These are phyloP conservation scores for Fusarium aywerte DNA, from an alignment of 2,329 filamentous ascomycete genomes.

Conservation along the genomic window DNA sequence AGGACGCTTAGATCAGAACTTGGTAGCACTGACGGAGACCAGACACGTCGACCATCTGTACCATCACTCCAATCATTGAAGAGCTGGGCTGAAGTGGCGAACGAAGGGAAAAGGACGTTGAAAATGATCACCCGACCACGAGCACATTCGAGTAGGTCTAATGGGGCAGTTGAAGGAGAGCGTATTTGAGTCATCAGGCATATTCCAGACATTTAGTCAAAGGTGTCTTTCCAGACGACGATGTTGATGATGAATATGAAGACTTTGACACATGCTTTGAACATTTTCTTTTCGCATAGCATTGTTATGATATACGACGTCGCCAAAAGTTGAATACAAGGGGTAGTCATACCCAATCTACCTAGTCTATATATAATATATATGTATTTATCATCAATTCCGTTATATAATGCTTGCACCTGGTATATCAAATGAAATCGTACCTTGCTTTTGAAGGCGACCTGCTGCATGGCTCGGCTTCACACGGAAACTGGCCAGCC, in stretches of 20 bases:
- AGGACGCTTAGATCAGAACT: conserved; percentile 39
- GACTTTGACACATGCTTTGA: not conserved
- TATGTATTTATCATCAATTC: conserved; percentile 11
- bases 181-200: not conserved
- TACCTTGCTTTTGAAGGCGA: not conserved
- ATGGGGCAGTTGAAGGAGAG: conserved; percentile 19
- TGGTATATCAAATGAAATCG: conserved; percentile 15
- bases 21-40: conserved; percentile 32
- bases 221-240: not conserved
- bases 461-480: not conserved
- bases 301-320: conserved; percentile 3
- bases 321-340: conserved; percentile 26
- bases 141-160: conserved; percentile 35
- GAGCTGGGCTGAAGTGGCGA: conserved; percentile 57
- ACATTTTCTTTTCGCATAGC: conserved; percentile 19
- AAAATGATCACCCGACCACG: conserved; percentile 30
- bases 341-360: not conserved
- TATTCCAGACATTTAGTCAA: not conserved
- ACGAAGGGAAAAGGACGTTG: conserved; percentile 36
- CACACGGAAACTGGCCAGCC: not conserved
- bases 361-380: not conserved
- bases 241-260: conserved; percentile 5
- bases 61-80: conserved; percentile 51
- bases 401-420: not conserved
- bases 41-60: conserved; percentile 35